Conservation (phyloP, 1,139 yeast genomes). For the Groenewaldozyma sp. region DNA sequence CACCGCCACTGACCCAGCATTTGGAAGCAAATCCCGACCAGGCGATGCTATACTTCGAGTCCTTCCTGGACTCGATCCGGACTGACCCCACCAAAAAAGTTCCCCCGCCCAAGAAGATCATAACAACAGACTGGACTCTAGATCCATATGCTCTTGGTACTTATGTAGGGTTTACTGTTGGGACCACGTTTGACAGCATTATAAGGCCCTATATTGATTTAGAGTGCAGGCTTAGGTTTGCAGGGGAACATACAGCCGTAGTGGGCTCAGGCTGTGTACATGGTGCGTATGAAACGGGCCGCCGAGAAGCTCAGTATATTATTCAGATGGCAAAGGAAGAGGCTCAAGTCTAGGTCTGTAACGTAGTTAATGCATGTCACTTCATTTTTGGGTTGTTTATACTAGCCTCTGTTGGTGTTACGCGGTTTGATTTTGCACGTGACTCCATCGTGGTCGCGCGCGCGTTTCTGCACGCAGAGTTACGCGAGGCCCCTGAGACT, state of each 20-base stretch:
- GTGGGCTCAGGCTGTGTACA: conserved; percentile 81
- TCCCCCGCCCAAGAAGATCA: conserved; percentile 43
- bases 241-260: conserved; percentile 69
- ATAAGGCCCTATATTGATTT: conserved; percentile 50
- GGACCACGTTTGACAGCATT: conserved; percentile 56
- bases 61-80: conserved; percentile 29
- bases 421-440: too few species aligned
- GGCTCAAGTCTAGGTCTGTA: too few species aligned
- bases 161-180: conserved; percentile 58
- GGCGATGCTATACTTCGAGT: conserved; percentile 38
- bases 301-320: conserved; percentile 49
- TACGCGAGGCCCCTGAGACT: too few species aligned
- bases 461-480: too few species aligned
- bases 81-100: conserved; percentile 14
- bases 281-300: conserved; percentile 71
- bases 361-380: too few species aligned
- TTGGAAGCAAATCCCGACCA: conserved; percentile 35
- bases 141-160: conserved; percentile 68
- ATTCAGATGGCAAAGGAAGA: too few species aligned
- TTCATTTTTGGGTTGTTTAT: too few species aligned
- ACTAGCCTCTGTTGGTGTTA: too few species aligned
- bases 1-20: conserved; percentile 56
- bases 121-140: conserved; percentile 59
- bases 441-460: too few species aligned
- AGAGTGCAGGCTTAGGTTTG: conserved; percentile 53